Percentiles rank a stretch among this genome's conserved stretches.
These are phyloP conservation scores for Euclidium syriacum DNA, from an alignment of 345 rosid genomes.

Conservation along the genomic window DNA sequence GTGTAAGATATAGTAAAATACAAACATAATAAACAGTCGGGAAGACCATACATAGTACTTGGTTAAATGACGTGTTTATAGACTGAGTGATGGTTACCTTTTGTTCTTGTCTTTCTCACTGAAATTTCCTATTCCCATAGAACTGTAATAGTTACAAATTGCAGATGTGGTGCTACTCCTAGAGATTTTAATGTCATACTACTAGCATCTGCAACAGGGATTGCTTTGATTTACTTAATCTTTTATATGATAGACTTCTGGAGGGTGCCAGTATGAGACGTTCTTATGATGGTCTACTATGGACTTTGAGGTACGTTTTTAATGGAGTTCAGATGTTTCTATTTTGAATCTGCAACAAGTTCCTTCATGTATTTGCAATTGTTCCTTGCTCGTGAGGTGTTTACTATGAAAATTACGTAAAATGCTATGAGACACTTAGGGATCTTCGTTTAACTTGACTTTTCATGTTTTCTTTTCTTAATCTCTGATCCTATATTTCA, in stretches of 20 bases:
- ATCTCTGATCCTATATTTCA: conserved; percentile 6
- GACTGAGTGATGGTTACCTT: not conserved
- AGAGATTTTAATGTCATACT: conserved; percentile 2
- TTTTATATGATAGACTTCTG: conserved; percentile 54
- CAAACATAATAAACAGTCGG: not conserved
- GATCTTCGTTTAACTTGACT: not conserved
- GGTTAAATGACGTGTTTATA: not conserved
- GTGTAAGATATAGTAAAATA: not conserved
- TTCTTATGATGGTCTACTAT: conserved; percentile 74
- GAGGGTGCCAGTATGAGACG: conserved; percentile 68
- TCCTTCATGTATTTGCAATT: conserved; percentile 6
- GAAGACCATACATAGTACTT: conserved; percentile 1
- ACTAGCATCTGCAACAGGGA: not conserved
- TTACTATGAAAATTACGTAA: not conserved
- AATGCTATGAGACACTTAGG: not conserved
- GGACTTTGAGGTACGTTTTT: conserved; percentile 77
- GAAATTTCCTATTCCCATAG: not conserved
- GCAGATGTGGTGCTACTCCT: conserved; percentile 17
- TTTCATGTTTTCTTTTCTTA: conserved; percentile 10
- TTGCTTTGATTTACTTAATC: conserved; percentile 6
- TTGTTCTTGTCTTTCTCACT: not conserved
- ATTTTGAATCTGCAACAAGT: not conserved
- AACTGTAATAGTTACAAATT: conserved; percentile 6
- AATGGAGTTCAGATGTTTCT: conserved; percentile 11
- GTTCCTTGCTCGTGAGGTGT: not conserved